A percentile compares a stretch with the other conserved stretches of the same genome.
Evolutionary conservation across 2,329 filamentous ascomycete genomes (phyloP).

Genomic region (Fusarium sp.): DNA sequence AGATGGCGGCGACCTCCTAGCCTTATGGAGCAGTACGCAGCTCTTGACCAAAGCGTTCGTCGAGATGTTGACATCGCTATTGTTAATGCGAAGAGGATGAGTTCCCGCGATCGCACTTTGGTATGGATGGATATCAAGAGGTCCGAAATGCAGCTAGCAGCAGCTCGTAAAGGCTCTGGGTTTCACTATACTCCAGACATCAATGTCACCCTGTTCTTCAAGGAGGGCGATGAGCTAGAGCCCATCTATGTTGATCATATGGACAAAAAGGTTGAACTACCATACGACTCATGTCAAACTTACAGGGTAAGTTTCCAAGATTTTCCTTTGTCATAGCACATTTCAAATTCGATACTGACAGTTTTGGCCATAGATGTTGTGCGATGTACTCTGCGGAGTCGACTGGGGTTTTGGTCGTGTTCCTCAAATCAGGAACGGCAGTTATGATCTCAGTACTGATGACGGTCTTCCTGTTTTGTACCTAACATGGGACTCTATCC

Average conservation of each 20-base stretch:
- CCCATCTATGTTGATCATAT: background rate
- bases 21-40: background rate
- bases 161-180: background rate
- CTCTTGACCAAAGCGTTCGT: constrained; percentile 2
- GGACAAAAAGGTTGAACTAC: background rate
- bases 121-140: constrained; percentile 1
- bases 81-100: background rate
- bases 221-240: background rate
- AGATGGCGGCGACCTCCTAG: background rate
- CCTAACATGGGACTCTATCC: constrained; percentile 1
- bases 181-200: constrained; percentile 3
- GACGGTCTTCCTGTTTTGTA: background rate
- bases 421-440: background rate
- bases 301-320: background rate
- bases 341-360: background rate
- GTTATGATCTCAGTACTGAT: background rate
- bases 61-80: background rate
- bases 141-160: background rate
- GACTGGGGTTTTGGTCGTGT: background rate
- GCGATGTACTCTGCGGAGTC: background rate
- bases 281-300: background rate
- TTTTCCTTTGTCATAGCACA: too few relatives aligned
- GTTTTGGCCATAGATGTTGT: background rate
- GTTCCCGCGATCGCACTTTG: background rate
- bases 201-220: constrained; percentile 1